phyloP scores from a whole-genome alignment of 225 moss, liverwort and hornwort species.

The Sphagnum tenellum region DNA sequence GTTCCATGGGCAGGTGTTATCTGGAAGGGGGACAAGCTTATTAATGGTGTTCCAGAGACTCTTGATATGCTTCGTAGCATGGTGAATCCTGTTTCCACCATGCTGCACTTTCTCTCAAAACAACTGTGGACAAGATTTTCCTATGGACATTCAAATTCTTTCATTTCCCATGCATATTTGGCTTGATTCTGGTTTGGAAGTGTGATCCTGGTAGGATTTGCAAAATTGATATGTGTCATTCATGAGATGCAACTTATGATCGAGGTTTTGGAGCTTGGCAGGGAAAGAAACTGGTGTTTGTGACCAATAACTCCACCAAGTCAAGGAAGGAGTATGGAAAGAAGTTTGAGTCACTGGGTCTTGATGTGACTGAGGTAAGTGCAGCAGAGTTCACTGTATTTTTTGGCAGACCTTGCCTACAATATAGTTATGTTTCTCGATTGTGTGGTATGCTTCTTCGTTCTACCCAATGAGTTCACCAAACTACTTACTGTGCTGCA shows the following conservation, averaged over 20 bases:
- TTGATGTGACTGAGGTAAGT: constrained; percentile 53
- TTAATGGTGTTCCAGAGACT: constrained; percentile 67
- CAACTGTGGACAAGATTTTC: no score
- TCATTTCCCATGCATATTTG: no score
- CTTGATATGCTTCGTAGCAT: constrained; percentile 60
- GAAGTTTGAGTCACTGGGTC: constrained; percentile 63
- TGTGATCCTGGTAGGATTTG: no score
- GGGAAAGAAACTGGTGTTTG: constrained; percentile 78
- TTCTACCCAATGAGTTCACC: no score
- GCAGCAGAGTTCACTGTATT: no score
- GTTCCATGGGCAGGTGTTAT: constrained; percentile 46
- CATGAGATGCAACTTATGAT: no score
- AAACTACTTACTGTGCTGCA: constrained; percentile 16
- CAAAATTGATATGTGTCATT: no score
- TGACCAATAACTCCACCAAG: constrained; percentile 87
- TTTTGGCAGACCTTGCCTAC: no score
- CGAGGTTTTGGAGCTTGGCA: constrained; percentile 7
- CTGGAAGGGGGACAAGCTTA: constrained; percentile 60
- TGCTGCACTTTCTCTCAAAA: background rate
- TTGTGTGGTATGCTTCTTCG: no score
- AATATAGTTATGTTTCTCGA: no score
- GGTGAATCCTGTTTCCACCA: constrained; percentile 27
- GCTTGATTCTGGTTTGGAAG: no score
- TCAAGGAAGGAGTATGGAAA: constrained; percentile 77
- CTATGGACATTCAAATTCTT: no score